Conservation (phyloP, 495 filamentous ascomycete genomes). For the Daldinia loculata region DNA sequence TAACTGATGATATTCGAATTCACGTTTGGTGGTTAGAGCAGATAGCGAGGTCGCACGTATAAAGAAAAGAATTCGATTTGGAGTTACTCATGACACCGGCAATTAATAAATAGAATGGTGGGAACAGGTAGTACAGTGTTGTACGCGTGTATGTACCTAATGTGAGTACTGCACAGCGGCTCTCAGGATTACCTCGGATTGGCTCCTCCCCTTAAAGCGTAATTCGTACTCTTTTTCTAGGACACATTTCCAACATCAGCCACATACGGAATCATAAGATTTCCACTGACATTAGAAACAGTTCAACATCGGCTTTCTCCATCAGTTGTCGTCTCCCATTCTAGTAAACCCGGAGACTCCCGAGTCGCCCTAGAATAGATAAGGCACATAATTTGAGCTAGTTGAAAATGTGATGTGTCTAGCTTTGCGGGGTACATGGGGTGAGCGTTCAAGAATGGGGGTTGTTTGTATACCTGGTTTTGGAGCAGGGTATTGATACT, state of each 20-base stretch:
- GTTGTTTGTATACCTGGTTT: background rate
- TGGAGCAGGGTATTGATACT: background rate
- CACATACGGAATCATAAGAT: background rate
- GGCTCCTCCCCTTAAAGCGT: background rate
- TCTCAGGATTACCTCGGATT: background rate
- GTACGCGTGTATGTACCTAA: background rate
- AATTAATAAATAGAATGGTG: background rate
- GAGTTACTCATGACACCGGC: background rate
- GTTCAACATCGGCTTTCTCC: background rate
- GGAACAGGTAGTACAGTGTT: background rate
- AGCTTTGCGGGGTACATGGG: slow-evolving; percentile 3
- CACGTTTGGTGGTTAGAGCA: slow-evolving; percentile 92
- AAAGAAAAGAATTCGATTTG: background rate
- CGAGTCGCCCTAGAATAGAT: background rate
- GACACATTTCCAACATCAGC: background rate
- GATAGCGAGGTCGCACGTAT: slow-evolving; percentile 56
- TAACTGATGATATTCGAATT: slow-evolving; percentile 88
- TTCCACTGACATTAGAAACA: background rate
- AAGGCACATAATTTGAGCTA: background rate
- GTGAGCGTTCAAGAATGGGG: slow-evolving; percentile 4
- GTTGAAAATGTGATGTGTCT: background rate
- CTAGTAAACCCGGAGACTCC: background rate
- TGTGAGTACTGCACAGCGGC: background rate
- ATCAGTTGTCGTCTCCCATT: background rate
- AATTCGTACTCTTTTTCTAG: background rate